A percentile compares a stretch with the other conserved stretches of the same genome.
Conservation (phyloP, 2,329 filamentous ascomycete species). For the Neofusicoccum parvum region DNA sequence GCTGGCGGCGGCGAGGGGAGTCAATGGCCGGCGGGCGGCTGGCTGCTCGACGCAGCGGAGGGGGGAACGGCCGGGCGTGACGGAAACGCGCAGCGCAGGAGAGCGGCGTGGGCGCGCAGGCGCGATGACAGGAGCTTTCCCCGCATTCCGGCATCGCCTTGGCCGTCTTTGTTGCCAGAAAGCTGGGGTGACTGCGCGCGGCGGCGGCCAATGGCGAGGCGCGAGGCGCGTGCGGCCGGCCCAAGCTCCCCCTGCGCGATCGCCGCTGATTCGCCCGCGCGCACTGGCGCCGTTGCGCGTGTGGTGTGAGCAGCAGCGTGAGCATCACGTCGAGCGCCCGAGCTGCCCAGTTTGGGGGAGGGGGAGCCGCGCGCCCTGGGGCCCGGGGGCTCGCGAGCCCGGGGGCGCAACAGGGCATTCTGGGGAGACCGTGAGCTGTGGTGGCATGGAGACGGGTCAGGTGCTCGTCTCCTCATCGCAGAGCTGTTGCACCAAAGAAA, state of each 20-base stretch:
- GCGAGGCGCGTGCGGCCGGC: background rate
- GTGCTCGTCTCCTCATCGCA: conserved; percentile 22
- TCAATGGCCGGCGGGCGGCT: background rate
- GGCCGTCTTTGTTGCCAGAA: conserved; percentile 10
- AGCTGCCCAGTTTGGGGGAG: background rate
- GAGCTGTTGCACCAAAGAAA: conserved; percentile 20
- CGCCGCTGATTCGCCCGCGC: conserved; percentile 8
- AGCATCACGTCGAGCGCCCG: conserved; percentile 15
- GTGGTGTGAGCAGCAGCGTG: conserved; percentile 21
- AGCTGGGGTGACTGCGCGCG: background rate
- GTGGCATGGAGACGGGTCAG: conserved; percentile 19
- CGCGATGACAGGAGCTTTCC: conserved; percentile 13
- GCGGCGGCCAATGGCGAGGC: conserved; percentile 2
- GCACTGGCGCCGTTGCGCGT: conserved; percentile 13
- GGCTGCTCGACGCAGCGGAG: background rate
- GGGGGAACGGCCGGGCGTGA: background rate
- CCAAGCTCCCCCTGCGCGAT: conserved; percentile 4
- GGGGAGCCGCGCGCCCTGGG: background rate
- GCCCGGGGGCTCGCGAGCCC: background rate
- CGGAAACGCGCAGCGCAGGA: conserved; percentile 11
- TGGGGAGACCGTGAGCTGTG: background rate
- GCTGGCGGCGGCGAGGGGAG: background rate
- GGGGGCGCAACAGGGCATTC: background rate
- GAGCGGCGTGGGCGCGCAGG: background rate
- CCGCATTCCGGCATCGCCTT: conserved; percentile 18